Conservation (phyloP, 2,329 filamentous ascomycete genomes). For the Thielaviopsis euricoi region DNA sequence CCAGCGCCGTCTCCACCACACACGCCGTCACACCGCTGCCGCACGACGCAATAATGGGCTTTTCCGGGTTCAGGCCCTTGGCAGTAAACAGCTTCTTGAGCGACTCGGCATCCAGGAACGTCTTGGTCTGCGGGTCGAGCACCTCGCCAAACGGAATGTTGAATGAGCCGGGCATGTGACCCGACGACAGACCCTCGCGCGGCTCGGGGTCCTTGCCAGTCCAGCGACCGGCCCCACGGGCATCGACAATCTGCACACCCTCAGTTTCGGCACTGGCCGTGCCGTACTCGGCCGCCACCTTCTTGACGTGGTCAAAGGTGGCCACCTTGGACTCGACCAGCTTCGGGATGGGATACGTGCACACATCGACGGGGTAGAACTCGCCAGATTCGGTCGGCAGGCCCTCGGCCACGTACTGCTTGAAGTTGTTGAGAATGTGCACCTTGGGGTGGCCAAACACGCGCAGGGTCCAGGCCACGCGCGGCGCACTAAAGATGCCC, state of each 20-base stretch:
- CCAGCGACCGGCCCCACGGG: slow-evolving; percentile 64
- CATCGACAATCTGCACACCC: slow-evolving; percentile 78
- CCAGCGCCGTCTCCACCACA: slow-evolving; percentile 73
- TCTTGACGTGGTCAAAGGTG: slow-evolving; percentile 66
- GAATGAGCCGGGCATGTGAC: slow-evolving; percentile 79
- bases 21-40: slow-evolving; percentile 91
- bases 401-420: slow-evolving; percentile 75
- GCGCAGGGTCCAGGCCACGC: slow-evolving; percentile 84
- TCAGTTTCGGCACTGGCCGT: slow-evolving; percentile 72
- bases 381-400: slow-evolving; percentile 69
- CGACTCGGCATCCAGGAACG: slow-evolving; percentile 55
- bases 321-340: slow-evolving; percentile 49
- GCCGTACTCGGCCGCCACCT: slow-evolving; percentile 57
- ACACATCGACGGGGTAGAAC: slow-evolving; percentile 49
- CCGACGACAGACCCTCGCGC: slow-evolving; percentile 67
- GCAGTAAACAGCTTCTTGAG: slow-evolving; percentile 59
- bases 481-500: slow-evolving; percentile 84
- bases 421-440: slow-evolving; percentile 90
- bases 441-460: slow-evolving; percentile 82
- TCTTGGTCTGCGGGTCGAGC: slow-evolving; percentile 69
- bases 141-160: slow-evolving; percentile 67
- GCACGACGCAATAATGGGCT: slow-evolving; percentile 74
- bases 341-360: slow-evolving; percentile 46
- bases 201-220: slow-evolving; percentile 74
- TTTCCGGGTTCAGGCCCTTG: slow-evolving; percentile 64